phyloP scores from a whole-genome alignment of 805 yeast species.

The Vanderwaltozyma yarrowii region DNA sequence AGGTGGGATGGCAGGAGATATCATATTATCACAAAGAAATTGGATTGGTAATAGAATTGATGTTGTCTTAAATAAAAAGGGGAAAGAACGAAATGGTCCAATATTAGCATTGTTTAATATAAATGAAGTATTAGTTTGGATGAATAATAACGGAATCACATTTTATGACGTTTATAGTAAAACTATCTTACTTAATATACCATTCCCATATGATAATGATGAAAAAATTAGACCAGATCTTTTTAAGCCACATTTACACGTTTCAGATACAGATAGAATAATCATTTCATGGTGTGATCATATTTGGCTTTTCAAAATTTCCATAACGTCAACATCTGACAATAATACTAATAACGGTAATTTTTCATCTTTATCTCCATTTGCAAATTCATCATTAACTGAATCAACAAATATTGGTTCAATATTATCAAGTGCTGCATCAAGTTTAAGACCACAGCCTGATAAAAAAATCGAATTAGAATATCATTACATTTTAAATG shows the following conservation, averaged over 20 bases:
- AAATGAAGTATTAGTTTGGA: constrained; percentile 67
- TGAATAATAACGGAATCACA: constrained; percentile 71
- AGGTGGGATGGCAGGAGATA: constrained; percentile 86
- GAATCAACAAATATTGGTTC: constrained; percentile 19
- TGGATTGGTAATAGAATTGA: constrained; percentile 86
- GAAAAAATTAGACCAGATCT: constrained; percentile 49
- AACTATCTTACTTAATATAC: constrained; percentile 39
- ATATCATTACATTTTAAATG: constrained; percentile 32
- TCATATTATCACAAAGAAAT: constrained; percentile 60
- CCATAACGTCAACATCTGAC: constrained; percentile 10
- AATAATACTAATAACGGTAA: constrained; percentile 6
- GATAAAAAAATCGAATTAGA: constrained; percentile 34
- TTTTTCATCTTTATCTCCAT: constrained; percentile 7
- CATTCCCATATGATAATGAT: constrained; percentile 43
- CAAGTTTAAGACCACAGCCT: constrained; percentile 37
- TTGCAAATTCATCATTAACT: constrained; percentile 1
- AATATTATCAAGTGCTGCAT: constrained; percentile 31
- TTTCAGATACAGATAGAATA: constrained; percentile 54
- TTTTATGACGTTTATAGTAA: constrained; percentile 49
- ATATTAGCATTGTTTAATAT: constrained; percentile 56
- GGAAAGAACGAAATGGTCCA: too few species aligned
- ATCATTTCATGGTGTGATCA: constrained; percentile 76
- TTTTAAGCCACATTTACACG: constrained; percentile 70
- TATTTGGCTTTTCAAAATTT: constrained; percentile 58
- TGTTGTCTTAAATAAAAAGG: constrained; percentile 46